Evolutionary conservation across 1,284 basidiomycete genomes (phyloP).

Genomic region (Singerocomus inundabilis): DNA sequence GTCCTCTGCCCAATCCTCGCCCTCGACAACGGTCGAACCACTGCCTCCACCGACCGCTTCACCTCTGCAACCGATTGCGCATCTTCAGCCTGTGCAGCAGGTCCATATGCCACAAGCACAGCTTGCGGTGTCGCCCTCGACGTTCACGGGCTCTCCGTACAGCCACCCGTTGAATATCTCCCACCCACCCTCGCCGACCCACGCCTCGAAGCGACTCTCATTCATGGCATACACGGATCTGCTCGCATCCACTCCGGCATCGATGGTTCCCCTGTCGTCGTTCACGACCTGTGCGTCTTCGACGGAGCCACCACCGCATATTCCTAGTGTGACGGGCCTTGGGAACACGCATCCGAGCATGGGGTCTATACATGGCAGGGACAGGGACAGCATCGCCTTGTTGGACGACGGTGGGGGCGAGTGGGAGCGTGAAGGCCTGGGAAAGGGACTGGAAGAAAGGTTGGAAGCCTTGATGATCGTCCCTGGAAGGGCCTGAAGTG

Average conservation of each 20-base stretch:
- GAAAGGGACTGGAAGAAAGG: constrained; percentile 76
- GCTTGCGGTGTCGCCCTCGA: constrained; percentile 25
- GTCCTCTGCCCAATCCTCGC: constrained; percentile 38
- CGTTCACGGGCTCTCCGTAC: constrained; percentile 25
- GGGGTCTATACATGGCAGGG: constrained; percentile 30
- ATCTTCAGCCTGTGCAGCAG: constrained; percentile 24
- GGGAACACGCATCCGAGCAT: constrained; percentile 26
- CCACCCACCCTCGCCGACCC: constrained; percentile 56
- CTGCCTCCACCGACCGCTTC: constrained; percentile 33
- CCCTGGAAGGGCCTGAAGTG: constrained; percentile 26
- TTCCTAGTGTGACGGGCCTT: constrained; percentile 53
- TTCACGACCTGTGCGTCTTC: constrained; percentile 59
- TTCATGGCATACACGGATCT: constrained; percentile 87
- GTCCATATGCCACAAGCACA: constrained; percentile 24
- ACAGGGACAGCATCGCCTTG: constrained; percentile 41
- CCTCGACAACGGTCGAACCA: constrained; percentile 41
- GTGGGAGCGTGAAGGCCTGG: constrained; percentile 81
- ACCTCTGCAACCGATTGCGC: constrained; percentile 18
- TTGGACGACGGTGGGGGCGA: constrained; percentile 69
- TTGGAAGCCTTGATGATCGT: constrained; percentile 54
- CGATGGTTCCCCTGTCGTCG: constrained; percentile 67
- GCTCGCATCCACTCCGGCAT: constrained; percentile 70
- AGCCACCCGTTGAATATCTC: constrained; percentile 33
- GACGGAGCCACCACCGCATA: constrained; percentile 67
- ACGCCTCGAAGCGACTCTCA: constrained; percentile 65